Base-by-base conservation (phyloP, 1,284 basidiomycete genomes). In the Heterobasidion occidentale region DNA sequence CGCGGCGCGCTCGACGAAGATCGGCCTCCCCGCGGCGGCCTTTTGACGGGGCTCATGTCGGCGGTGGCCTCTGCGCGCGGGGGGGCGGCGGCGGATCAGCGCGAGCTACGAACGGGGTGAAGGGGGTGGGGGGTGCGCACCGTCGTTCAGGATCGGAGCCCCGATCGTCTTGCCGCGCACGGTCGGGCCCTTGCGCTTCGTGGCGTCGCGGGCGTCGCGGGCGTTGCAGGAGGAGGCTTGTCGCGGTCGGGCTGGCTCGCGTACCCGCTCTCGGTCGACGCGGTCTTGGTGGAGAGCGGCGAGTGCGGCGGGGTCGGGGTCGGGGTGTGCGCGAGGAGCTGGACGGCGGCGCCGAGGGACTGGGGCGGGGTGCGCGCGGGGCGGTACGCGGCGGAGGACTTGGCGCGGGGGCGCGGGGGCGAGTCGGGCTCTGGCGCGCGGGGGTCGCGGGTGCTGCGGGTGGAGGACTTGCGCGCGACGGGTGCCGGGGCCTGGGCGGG, bases 11-110 rank as follows among this genome's bases (percentile, higher is more conserved):
- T 78, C 71, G 6, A 92, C 78, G 33, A 77, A 78, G 54, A 93
- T 90, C 9, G 91, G 90, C 60, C 79, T 79, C n/a, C 79, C 79
- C 9, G 72, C 71, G 8, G 74, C 72, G 45, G 83, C 74, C 61
- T 83, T 79, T 86, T 84, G 36, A 88, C 77, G 38, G 90, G 88
- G 60, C 80, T 86, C 79, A 90, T 81, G 59, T 83, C 77, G 61
- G 80, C 65, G 3, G 84, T 86, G n/a, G 88, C 86, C 67, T 81
- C 89, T 86, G 64, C 20, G 49, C 58, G 34, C 44, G 14, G 45
- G 4, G 45, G 4, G 9, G 5, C 19, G 35, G 11, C 38, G 20
- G 19, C 12, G 27, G 20, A n/a, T 7, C 34, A 33, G 20, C 15
- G 20, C n/a, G 42, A 9, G 17, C 9, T 36, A 33, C 7, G 12